phyloP scores from a whole-genome alignment of 176 grass and related monocot genomes.

The Cocos nucifera region DNA sequence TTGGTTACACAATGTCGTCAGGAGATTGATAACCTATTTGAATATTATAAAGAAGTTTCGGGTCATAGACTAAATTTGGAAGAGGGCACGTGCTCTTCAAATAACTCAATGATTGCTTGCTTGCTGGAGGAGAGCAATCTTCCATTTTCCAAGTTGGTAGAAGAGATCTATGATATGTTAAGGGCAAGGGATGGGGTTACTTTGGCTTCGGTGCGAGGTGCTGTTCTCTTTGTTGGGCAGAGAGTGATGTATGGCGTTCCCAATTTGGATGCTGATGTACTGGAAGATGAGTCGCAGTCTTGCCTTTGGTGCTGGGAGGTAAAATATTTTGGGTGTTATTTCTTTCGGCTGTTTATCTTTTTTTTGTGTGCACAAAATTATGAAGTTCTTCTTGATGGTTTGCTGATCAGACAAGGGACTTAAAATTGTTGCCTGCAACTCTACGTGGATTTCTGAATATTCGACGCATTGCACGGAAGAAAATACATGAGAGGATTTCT shows the following conservation, averaged over 20 bases:
- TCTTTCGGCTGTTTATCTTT: no score
- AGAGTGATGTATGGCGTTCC: constrained; percentile 64
- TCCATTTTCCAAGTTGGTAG: constrained; percentile 55
- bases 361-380: no score
- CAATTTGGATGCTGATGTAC: constrained; percentile 58
- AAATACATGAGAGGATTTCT: no score
- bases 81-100: constrained; percentile 12
- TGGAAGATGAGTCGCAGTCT: constrained; percentile 65
- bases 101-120: constrained; percentile 44
- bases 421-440: no score
- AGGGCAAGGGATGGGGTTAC: constrained; percentile 45
- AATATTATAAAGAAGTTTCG: constrained; percentile 22
- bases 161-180: constrained; percentile 39
- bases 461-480: no score
- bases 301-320: constrained; percentile 97
- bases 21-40: no score
- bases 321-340: constrained; percentile 9
- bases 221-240: constrained; percentile 60
- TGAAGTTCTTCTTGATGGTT: no score
- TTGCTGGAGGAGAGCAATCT: constrained; percentile 70
- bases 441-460: no score
- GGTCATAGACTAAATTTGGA: constrained; percentile 28
- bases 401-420: no score
- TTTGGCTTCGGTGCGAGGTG: constrained; percentile 34
- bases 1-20: no score